phyloP scores from a whole-genome alignment of 2,329 filamentous ascomycete species.

The Ophiostoma tasmaniense region DNA sequence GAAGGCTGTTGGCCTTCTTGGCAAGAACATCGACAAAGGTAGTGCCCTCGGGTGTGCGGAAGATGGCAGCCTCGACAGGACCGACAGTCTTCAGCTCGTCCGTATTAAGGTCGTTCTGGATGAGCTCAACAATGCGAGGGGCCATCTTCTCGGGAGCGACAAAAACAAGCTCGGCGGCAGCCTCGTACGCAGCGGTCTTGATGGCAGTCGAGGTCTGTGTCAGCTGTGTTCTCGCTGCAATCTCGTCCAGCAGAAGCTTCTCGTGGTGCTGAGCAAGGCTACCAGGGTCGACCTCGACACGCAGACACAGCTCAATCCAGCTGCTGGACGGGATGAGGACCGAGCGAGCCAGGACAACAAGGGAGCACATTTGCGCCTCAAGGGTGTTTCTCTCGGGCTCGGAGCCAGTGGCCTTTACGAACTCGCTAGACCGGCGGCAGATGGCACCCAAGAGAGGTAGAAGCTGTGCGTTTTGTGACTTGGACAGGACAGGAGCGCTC shows the following conservation, averaged over 20 bases:
- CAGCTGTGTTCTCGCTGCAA: constrained; percentile 43
- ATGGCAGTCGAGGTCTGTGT: constrained; percentile 42
- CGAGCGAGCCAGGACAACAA: constrained; percentile 69
- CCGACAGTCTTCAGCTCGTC: constrained; percentile 63
- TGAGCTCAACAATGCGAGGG: constrained; percentile 63
- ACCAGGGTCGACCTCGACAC: constrained; percentile 74
- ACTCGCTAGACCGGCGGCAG: constrained; percentile 49
- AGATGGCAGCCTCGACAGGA: constrained; percentile 85
- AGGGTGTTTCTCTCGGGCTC: constrained; percentile 42
- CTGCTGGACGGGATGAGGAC: constrained; percentile 68
- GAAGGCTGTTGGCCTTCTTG: constrained; percentile 62
- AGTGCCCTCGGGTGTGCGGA: constrained; percentile 79
- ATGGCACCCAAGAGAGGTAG: constrained; percentile 54
- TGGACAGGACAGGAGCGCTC: constrained; percentile 56
- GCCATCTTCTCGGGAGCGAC: constrained; percentile 80
- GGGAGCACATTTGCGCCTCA: constrained; percentile 62
- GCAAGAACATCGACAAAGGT: constrained; percentile 85
- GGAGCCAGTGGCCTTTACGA: constrained; percentile 32
- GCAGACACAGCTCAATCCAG: constrained; percentile 86
- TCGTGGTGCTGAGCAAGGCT: constrained; percentile 58
- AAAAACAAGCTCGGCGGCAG: constrained; percentile 85
- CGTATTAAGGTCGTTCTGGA: constrained; percentile 64
- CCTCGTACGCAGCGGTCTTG: constrained; percentile 67
- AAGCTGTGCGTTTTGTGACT: constrained; percentile 56
- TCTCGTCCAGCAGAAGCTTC: constrained; percentile 57